phyloP scores from a whole-genome alignment of 441 rosid species.

The Omphalea diandra region DNA sequence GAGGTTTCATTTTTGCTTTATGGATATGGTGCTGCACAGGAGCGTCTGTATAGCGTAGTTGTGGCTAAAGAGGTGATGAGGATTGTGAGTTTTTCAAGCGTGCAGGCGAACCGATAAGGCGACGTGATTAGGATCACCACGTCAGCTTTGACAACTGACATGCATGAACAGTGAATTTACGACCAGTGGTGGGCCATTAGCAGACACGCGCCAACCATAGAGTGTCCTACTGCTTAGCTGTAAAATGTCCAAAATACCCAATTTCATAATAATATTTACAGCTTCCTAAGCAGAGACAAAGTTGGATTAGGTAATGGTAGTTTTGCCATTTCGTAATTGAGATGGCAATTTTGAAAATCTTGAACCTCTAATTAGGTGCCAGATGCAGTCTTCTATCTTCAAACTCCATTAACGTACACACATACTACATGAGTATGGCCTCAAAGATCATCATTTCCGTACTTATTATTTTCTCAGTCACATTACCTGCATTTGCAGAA shows the following conservation, averaged over 20 bases:
- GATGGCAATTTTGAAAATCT: background rate
- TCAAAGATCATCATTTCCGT: background rate
- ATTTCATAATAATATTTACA: background rate
- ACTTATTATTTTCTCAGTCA: conserved; percentile 2
- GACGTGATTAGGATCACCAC: conserved; percentile 9
- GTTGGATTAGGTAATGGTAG: background rate
- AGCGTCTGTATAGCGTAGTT: too few relatives aligned
- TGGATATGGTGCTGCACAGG: too few relatives aligned
- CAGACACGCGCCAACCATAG: conserved; percentile 2
- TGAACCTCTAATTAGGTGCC: too few relatives aligned
- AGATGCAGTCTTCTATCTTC: too few relatives aligned
- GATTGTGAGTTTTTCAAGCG: background rate
- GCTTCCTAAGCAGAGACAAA: background rate
- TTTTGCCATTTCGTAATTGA: background rate
- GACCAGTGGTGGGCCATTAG: background rate
- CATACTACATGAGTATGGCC: conserved; percentile 6
- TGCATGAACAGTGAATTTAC: background rate
- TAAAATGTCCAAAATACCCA: background rate
- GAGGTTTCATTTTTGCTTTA: conserved; percentile 18
- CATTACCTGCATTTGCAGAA: background rate
- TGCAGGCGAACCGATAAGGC: background rate
- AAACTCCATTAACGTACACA: background rate
- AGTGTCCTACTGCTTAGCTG: background rate
- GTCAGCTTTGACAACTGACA: background rate
- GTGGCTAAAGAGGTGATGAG: background rate